Conservation (phyloP, 331 rosid species). For the Acacia pycnantha region DNA sequence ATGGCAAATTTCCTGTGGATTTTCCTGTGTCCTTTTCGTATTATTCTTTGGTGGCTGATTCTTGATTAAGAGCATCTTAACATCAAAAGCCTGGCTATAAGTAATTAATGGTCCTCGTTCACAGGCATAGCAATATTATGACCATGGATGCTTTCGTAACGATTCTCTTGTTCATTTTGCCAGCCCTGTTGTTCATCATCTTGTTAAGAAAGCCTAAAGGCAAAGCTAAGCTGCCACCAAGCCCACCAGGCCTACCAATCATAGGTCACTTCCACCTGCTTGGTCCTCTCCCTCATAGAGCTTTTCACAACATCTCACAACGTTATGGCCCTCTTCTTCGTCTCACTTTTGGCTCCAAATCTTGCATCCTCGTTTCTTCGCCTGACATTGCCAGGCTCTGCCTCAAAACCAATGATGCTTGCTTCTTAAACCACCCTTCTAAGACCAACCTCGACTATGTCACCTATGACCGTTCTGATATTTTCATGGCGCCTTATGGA, state of each 20-base stretch:
- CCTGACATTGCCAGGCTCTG: constrained; percentile 47
- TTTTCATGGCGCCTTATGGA: constrained; percentile 50
- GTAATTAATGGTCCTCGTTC: not conserved
- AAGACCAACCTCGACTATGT: constrained; percentile 39
- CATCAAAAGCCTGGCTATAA: not conserved
- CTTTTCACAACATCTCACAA: constrained; percentile 45
- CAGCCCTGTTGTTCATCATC: not conserved
- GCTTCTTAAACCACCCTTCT: constrained; percentile 46
- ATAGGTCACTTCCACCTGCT: constrained; percentile 66
- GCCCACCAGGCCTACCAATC: constrained; percentile 50
- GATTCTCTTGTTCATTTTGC: constrained; percentile 18
- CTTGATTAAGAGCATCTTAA: not conserved
- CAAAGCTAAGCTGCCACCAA: constrained; percentile 42
- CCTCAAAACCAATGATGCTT: constrained; percentile 48
- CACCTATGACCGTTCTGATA: constrained; percentile 52
- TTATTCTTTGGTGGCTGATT: not conserved
- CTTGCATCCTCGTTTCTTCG: constrained; percentile 52
- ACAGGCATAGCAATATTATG: too few species aligned
- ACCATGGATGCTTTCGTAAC: constrained; percentile 27
- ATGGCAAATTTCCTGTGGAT: not conserved
- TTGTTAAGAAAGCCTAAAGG: constrained; percentile 1
- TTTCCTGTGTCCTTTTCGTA: not conserved
- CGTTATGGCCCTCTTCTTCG: constrained; percentile 52
- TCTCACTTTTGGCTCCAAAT: constrained; percentile 47
- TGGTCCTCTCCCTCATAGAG: constrained; percentile 45